Evolutionary conservation across 192 early-diverging fungal species (phyloP), one percentile per base, ranked within the genome.

Genomic region (Coemansia sp.): DNA sequence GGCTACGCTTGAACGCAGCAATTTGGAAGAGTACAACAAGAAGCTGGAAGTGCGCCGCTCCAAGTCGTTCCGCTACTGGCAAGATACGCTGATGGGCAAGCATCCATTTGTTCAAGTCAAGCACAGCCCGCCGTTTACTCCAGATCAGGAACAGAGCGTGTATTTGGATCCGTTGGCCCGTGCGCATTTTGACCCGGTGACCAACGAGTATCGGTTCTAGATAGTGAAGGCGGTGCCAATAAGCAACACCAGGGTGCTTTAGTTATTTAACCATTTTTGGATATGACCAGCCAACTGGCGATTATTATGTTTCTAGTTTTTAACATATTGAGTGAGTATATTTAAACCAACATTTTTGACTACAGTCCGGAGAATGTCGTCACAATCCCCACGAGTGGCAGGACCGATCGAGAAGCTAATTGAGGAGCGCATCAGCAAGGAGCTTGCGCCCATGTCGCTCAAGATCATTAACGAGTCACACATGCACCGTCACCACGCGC

Each of bases 381-480:
- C 27, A 29, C 53, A 54, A 1, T 29, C 29, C 6, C 8, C 16
- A 4, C 14, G 9, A 4, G 29, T 29, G 2, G 53, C 24, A 16
- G 53, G 53, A 18, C 53, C 53, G 4, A 19, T 78, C 5, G 75
- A 68, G 24, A 45, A 69, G 63, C 49, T 54, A 0, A 72, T 78
- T 45, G 53, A 63, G 29, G 22, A 54, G 56, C 65, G 55, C 10
- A 64, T 84, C 4, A 75, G 38, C 10, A 75, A 79, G 12, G 68
- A 78, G 4, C 71, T 90, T 26, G 59, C 72, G 22, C 93, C 93
- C 2, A 70, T 68, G 3, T 57, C 67, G 16, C 72, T 96, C 29
- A 82, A 90, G 38, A 89, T 93, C 35, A 75, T 85, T 29, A 93
- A 96, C 71, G 92, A 96, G 53, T 89, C 87, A 10, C 82, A 85